These are phyloP conservation scores for Rhizophagus sp. DNA, from an alignment of 192 early-diverging fungal species.

Conservation along the genomic window DNA sequence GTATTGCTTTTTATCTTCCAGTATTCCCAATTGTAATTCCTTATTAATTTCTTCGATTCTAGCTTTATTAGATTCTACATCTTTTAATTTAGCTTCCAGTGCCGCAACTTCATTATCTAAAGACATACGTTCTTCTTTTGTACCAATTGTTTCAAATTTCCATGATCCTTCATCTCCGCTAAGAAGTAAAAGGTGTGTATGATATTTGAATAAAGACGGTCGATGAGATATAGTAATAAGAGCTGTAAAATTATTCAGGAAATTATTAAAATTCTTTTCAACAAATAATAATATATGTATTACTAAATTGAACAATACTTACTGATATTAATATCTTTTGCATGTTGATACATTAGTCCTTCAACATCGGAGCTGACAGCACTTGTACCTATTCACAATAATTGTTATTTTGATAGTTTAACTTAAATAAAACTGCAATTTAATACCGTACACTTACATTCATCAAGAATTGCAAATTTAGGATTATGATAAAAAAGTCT, in stretches of 20 bases:
- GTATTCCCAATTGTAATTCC: constrained; percentile 51
- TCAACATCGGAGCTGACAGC: constrained; percentile 94
- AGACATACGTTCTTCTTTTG: constrained; percentile 76
- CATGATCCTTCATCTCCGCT: constrained; percentile 91
- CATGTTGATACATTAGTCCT: constrained; percentile 83
- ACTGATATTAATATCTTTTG: constrained; percentile 81
- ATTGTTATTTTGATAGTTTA: not conserved
- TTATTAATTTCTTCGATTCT: constrained; percentile 53
- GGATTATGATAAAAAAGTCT: constrained; percentile 97
- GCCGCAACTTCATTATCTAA: constrained; percentile 85
- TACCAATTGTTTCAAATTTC: constrained; percentile 78
- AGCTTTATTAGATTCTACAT: constrained; percentile 47
- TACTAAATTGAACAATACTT: constrained; percentile 14
- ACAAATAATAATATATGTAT: not conserved
- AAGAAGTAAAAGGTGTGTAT: constrained; percentile 87
- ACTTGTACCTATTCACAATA: constrained; percentile 40
- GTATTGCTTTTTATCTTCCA: constrained; percentile 40
- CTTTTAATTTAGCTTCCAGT: constrained; percentile 57
- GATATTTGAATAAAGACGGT: constrained; percentile 93
- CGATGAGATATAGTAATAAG: constrained; percentile 96
- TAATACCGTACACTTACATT: constrained; percentile 65
- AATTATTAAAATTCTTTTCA: not conserved
- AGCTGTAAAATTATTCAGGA: constrained; percentile 32
- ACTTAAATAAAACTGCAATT: not conserved
- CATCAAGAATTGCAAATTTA: constrained; percentile 94